Evolutionary conservation across 495 filamentous ascomycete genomes (phyloP).

Genomic region (Tuber indicum): DNA sequence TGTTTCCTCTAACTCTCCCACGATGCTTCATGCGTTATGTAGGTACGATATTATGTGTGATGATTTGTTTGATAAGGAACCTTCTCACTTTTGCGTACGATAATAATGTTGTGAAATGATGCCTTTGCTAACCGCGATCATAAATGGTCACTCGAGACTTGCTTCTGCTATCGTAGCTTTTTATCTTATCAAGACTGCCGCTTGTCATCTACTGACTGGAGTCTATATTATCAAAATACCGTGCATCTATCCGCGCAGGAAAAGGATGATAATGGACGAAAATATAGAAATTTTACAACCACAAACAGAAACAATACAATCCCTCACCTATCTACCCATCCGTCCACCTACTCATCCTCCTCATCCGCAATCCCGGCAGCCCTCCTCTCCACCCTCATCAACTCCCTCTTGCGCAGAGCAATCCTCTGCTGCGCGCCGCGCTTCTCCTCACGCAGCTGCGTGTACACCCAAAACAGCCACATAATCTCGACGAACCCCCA

Average conservation of each 20-base stretch:
- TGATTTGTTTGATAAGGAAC: background rate
- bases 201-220: background rate
- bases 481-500: conserved; percentile 38
- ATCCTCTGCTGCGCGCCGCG: conserved; percentile 30
- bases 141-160: background rate
- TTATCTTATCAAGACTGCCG: background rate
- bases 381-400: conserved; percentile 10
- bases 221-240: background rate
- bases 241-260: background rate
- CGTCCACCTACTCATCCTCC: background rate
- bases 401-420: conserved; percentile 16
- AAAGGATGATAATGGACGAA: background rate
- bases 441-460: conserved; percentile 34
- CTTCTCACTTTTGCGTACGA: background rate
- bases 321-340: background rate
- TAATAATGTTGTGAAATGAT: background rate
- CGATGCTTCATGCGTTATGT: background rate
- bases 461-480: conserved; percentile 41
- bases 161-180: background rate
- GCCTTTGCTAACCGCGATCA: background rate
- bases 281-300: background rate
- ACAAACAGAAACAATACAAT: background rate
- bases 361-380: background rate
- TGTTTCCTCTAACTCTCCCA: background rate
- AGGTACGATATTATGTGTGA: conserved; percentile 2